phyloP scores from a whole-genome alignment of 164 flowering plant genomes.

The Stephania yunnanensis region DNA sequence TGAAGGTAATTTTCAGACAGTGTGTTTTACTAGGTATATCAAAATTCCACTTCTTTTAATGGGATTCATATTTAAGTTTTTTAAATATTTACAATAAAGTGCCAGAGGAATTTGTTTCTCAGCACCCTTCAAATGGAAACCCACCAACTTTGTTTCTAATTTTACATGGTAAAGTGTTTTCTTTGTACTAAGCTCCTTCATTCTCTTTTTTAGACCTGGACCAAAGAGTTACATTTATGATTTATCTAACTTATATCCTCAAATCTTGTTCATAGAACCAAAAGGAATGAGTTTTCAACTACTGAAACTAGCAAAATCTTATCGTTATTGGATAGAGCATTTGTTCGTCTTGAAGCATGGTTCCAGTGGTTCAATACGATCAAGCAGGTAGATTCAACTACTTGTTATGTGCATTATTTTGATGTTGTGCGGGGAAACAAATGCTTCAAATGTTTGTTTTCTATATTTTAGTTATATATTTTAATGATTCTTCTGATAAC shows the following conservation, averaged over 20 bases:
- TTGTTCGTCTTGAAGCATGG: conserved; percentile 89
- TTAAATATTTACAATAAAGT: conserved; percentile 63
- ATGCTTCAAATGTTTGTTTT: neutral
- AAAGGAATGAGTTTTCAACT: conserved; percentile 45
- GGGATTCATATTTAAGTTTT: neutral
- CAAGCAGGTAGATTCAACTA: conserved; percentile 59
- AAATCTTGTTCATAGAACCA: conserved; percentile 59
- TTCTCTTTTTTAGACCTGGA: neutral
- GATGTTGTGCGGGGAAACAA: neutral
- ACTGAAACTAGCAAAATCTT: conserved; percentile 51
- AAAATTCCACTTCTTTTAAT: neutral
- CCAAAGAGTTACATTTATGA: no score
- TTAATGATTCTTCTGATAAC: no score
- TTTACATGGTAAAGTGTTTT: conserved; percentile 50
- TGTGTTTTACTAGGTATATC: conserved; percentile 1
- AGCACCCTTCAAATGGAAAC: conserved; percentile 86
- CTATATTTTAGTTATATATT: no score
- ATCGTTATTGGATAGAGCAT: conserved; percentile 71
- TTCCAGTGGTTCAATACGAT: conserved; percentile 89
- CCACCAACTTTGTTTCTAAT: conserved; percentile 89
- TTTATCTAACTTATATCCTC: conserved; percentile 15
- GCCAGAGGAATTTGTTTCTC: conserved; percentile 82
- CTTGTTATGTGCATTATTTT: neutral
- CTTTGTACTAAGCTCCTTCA: neutral
- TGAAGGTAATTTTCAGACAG: conserved; percentile 48